Evolutionary conservation across 202 grass and related monocot species (phyloP), one percentile per base, ranked within the genome.

Genomic region (Brachypodium distachyon): DNA sequence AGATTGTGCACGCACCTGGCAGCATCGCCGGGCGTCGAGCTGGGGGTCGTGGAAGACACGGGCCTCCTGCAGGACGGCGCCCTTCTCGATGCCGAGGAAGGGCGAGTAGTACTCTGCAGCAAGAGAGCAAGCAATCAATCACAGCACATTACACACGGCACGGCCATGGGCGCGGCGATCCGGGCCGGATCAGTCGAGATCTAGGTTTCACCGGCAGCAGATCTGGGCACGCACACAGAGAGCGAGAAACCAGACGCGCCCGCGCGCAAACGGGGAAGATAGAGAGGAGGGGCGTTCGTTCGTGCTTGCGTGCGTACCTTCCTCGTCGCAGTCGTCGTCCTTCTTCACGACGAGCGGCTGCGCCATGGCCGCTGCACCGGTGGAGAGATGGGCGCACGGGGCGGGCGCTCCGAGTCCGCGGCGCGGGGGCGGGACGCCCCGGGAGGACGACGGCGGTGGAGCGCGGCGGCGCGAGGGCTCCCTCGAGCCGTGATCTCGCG

Each of bases 41-140:
- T 99, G 96, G 5, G 89, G 88, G 82, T 99, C 96, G 61, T 99
- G 88, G 85, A 99, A 99, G 73, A 90, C 87, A 74, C 92, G 88
- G 12, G 92, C 96, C 88, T 99, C 96, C 89, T 99, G 96, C 46
- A 96, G 87, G 26, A 99, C 92, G 12, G 96, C 92, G 26, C 96
- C 96, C 83, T 99, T 99, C 85, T 99, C 96, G 71, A 99, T 96
- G 57, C 96, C 96, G 55, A 92, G 89, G 78, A 99, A 99, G 5
- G 96, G 92, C 56, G 92, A 94, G 80, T 96, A 99, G 57, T 91
- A 93, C 80, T 88, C 96, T 93, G 85, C 72, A 83, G 34, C 39
- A 76, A 47, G 55, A 14, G 27, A 29, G 29, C 41, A 58, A 76
- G 70, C 57, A n/a, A 62, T 50, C 53, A 56, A 13, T 18, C 72